Base-by-base conservation (phyloP, 495 filamentous ascomycete genomes). In the Aspergillus kassunensis region DNA sequence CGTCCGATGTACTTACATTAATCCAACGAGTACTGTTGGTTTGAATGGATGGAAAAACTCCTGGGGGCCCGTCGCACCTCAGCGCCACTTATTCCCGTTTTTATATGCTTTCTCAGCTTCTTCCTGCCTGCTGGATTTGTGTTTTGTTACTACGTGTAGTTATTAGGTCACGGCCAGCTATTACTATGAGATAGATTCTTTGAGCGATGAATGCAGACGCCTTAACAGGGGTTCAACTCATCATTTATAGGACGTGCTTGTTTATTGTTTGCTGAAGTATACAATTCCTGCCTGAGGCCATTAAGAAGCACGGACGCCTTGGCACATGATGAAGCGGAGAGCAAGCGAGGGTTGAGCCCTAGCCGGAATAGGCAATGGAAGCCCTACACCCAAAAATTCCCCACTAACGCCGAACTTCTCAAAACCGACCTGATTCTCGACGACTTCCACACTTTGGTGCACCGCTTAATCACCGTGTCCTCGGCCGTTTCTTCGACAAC, bases 271-370 rank as follows among this genome's bases (percentile, higher is more conserved):
- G n/a, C n/a, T n/a, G 44, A 48, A 37, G 44, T 49, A 39, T 49
- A 37, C 43, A 49, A 11, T 62, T 34, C 16, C 20, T 43, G 51
- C 56, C 58, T 60, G 45, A 13, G 2, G 56, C 57, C 55, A n/a
- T 53, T 30, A 44, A 30, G 20, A 31, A 30, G 15, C 24, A 44
- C 44, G 11, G 37, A 35, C 13, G 19, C 19, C 37, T 37, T 47
- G 49, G 48, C 43, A 25, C 37, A n/a, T 16, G 31, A 7, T 59
- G 45, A 4, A 41, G 54, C 15, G 48, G 31, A 53, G 36, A 53
- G 57, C 68, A 74, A 71, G 69, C 69, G 69, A 75, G 68, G 67
- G 67, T 67, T 68, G 60, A 72, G 65, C 70, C 72, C 69, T 71
- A 58, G 48, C 67, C 63, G 55, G 60, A 43, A 67, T 64, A 49